Evolutionary conservation across 2,329 filamentous ascomycete genomes (phyloP), one percentile per base, ranked within the genome.

Genomic region (Hymenoscyphus fructigenus): DNA sequence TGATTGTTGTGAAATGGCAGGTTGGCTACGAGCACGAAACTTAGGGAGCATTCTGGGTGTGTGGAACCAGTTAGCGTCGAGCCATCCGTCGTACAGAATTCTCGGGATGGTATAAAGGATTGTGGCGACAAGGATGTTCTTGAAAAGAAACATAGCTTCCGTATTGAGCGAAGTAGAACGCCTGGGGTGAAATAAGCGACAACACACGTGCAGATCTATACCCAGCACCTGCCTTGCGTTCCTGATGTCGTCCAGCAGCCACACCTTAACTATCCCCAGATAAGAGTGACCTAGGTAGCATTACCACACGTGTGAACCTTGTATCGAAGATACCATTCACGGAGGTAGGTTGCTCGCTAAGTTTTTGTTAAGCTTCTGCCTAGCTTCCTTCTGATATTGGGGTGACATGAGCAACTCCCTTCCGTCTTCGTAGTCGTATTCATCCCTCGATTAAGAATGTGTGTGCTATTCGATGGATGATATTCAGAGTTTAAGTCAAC

Each of bases 211-310:
- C 55, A 28, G 26, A 57, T 17, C 14, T 29, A 34, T n/a, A 57
- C 55, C 55, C 55, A 57, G 55, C 55, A 57, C 32, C 55, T 29
- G 55, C 26, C 55, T 34, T n/a, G 6, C 55, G 15, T 57, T 29
- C 3, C 55, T 57, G 7, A n/a, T 17, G 28, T 57, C 26, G 55
- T 32, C 23, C 29, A 28, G 26, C 55, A 57, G 32, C 32, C 41
- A 44, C 41, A 44, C n/a, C 38, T 44, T n/a, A n/a, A 57, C 26
- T n/a, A n/a, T 29, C 23, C 55, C 23, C 23, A 29, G 55, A 57
- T 57, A 57, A 57, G 55, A 57, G 28, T 57, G 55, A 17, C 55
- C 23, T 34, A 34, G 23, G 55, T 34, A 32, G 32, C 15, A 57
- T 34, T 34, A 29, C 23, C 26, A 57, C 55, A 57, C 55, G 55